A percentile compares a stretch with the other conserved stretches of the same genome.
Evolutionary conservation across 164 flowering plant genomes (phyloP).

Genomic region (Stephania cephalantha): DNA sequence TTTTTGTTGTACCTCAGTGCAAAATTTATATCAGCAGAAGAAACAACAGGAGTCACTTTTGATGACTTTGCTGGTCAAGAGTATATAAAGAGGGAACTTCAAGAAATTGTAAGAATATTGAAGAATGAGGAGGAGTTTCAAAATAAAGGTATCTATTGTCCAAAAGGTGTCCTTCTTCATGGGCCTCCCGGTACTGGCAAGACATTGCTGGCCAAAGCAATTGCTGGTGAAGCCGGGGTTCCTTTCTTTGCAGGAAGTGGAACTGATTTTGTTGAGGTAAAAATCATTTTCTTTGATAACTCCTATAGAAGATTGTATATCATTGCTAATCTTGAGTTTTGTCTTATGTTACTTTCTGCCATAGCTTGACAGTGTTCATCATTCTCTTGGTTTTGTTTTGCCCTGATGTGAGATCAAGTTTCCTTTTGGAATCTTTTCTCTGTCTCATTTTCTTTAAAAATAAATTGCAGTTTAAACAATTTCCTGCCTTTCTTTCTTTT

Average conservation of each 20-base stretch:
- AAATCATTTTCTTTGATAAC: conserved; percentile 7
- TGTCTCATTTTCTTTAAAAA: too few species aligned
- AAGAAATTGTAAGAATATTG: conserved; percentile 84
- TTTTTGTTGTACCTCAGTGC: conserved; percentile 46
- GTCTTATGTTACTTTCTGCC: not conserved
- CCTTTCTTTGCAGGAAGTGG: conserved; percentile 97
- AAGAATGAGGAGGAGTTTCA: conserved; percentile 89
- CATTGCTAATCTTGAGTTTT: not conserved
- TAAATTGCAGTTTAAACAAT: too few species aligned
- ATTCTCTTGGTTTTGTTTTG: not conserved
- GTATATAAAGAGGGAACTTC: conserved; percentile 85
- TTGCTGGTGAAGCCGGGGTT: conserved; percentile 98
- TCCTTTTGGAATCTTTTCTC: not conserved
- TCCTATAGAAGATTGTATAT: not conserved
- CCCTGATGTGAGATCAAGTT: not conserved
- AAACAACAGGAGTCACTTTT: conserved; percentile 86
- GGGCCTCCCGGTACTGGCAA: conserved; percentile 99
- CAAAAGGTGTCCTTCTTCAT: conserved; percentile 96
- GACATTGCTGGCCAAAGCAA: conserved; percentile 92
- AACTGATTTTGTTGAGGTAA: conserved; percentile 97
- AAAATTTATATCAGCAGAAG: conserved; percentile 96
- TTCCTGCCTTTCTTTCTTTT: too few species aligned
- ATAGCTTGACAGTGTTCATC: not conserved
- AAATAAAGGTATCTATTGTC: conserved; percentile 88
- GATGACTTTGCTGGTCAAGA: conserved; percentile 99